These are phyloP conservation scores for Gossypium schwendimanii DNA, from an alignment of 441 rosid species.

Conservation along the genomic window DNA sequence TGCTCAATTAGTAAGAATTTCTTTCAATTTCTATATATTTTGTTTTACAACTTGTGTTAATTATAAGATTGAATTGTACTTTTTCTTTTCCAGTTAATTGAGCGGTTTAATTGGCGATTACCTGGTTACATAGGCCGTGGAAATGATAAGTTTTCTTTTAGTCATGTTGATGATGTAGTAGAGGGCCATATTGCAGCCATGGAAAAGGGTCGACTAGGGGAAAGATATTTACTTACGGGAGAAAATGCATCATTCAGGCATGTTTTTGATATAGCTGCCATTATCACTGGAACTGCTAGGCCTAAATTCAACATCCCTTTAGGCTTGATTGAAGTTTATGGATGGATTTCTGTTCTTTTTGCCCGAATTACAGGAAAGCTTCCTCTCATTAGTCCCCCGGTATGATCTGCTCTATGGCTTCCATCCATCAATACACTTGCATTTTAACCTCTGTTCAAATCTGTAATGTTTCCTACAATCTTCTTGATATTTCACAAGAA, in stretches of 20 bases:
- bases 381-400: conserved; percentile 85
- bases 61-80: conserved; percentile 1
- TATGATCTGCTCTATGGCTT: conserved; percentile 24
- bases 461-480: not conserved
- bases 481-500: not conserved
- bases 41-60: not conserved
- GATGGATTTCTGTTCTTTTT: conserved; percentile 58
- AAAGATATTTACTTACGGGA: conserved; percentile 78
- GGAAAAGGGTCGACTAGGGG: conserved; percentile 58
- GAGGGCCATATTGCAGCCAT: conserved; percentile 74
- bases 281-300: conserved; percentile 49
- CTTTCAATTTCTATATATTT: not conserved
- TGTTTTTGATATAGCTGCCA: conserved; percentile 68
- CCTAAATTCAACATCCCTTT: conserved; percentile 66
- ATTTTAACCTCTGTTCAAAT: not conserved
- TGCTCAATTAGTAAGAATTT: conserved; percentile 53
- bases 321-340: conserved; percentile 50
- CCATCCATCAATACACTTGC: not conserved
- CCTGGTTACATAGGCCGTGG: conserved; percentile 85
- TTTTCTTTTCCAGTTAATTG: conserved; percentile 51
- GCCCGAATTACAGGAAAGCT: conserved; percentile 74
- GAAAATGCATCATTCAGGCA: conserved; percentile 70
- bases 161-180: conserved; percentile 79
- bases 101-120: conserved; percentile 70
- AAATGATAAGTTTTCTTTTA: conserved; percentile 57